Base-by-base conservation (phyloP, 305 asterid genomes). In the Fraxinus paxiana region DNA sequence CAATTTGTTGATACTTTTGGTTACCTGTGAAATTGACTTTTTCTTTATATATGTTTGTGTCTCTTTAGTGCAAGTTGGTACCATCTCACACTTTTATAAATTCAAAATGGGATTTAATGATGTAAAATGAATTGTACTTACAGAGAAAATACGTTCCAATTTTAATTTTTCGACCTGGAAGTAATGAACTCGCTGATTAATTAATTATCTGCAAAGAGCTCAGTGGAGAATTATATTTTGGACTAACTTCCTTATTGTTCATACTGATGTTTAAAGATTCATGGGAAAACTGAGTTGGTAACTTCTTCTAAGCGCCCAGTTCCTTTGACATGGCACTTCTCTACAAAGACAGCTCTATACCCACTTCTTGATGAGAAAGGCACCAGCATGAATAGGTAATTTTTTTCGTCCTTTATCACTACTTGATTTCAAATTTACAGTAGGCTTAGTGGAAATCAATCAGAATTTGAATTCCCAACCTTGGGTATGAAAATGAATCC, bases 351-450 rank as follows among this genome's bases (percentile, higher is more conserved):
- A 83, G 86, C 93, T 88, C 76, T 94, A 81, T 83, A 90, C 79
- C 98, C 97, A 13, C 99, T 96, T 87, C 97, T 96, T 77, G 83
- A 96, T 83, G 92, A 96, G 87, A 96, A 91, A 89, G 99, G 99
- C 91, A 93, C 94, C 37, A 90, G 85, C 90, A 94, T 96, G 91
- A 96, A 92, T 85, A 91, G 97, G 99, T 92, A 87, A 88, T 74
- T 20, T 87, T 79, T 71, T 37, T 80, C 73, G 22, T 22, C 80
- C 54, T 7, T 26, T 54, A 54, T 7, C 80, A 38, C 83, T 22
- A 10, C 73, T 46, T 81, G 56, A 46, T 63, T 76, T 75, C 72
- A 67, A 56, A 67, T 74, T 67, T 73, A 73, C 71, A 4, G 69
- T 41, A 35, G 77, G 83, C 77, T 70, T 80, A 34, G 41, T 69